Conservation (phyloP, 345 rosid species). For the Syzygium oleosum region DNA sequence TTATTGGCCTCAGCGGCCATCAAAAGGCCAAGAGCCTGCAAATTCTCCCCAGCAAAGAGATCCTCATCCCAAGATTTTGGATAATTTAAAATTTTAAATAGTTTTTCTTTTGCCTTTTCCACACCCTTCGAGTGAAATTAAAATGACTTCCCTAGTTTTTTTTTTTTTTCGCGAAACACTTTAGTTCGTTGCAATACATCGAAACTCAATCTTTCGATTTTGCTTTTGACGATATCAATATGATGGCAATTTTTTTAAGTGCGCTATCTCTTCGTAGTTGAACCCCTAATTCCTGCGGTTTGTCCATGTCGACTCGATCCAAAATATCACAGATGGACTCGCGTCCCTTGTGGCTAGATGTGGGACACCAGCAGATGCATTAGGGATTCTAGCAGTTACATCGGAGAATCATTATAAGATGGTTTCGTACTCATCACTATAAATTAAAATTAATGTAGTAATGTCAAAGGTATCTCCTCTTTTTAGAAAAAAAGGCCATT, state of each 20-base stretch:
- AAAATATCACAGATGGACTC: background rate
- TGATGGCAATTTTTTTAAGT: background rate
- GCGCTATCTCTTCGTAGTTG: background rate
- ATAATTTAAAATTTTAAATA: background rate
- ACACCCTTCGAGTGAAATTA: background rate
- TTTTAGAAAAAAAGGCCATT: background rate
- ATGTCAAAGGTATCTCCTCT: background rate
- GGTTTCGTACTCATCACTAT: background rate
- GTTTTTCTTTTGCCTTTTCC: background rate
- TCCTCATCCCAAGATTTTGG: background rate
- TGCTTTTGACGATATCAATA: no score
- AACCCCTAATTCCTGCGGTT: background rate
- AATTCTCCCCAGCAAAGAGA: background rate
- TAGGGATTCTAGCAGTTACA: fast-evolving
- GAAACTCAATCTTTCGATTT: background rate
- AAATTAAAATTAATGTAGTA: background rate
- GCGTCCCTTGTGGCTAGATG: background rate
- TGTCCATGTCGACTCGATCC: background rate
- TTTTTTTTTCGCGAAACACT: background rate
- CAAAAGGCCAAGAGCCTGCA: no score
- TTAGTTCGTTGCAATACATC: background rate
- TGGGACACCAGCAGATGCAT: background rate
- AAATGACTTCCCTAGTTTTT: background rate
- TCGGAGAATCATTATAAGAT: background rate
- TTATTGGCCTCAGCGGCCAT: no score